These are phyloP conservation scores for Hemileia vastatrix DNA, from an alignment of 1,284 basidiomycete species.

Conservation along the genomic window DNA sequence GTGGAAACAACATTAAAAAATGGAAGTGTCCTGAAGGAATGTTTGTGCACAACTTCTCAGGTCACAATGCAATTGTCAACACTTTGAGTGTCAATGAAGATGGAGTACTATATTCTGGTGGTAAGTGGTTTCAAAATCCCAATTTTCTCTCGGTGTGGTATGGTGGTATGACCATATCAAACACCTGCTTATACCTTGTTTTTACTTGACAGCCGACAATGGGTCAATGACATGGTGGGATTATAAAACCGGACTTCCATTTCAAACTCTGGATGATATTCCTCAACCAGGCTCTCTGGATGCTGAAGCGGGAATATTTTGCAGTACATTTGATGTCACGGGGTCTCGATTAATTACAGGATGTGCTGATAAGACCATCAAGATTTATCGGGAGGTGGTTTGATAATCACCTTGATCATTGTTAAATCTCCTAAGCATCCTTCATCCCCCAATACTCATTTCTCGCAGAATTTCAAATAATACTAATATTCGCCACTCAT, in stretches of 20 bases:
- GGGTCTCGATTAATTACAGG: slow-evolving; percentile 92
- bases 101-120: slow-evolving; percentile 92
- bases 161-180: not conserved
- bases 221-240: slow-evolving; percentile 86
- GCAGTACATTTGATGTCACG: slow-evolving; percentile 90
- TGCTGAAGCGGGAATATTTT: slow-evolving; percentile 80
- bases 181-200: not conserved
- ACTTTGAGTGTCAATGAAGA: slow-evolving; percentile 86
- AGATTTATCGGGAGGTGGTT: slow-evolving; percentile 52
- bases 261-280: slow-evolving; percentile 86
- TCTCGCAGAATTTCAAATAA: no score
- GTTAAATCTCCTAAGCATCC: no score
- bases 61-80: slow-evolving; percentile 96
- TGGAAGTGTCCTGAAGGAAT: slow-evolving; percentile 96
- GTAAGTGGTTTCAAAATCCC: slow-evolving; percentile 48
- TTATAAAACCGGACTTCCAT: slow-evolving; percentile 84
- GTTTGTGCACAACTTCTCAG: slow-evolving; percentile 90
- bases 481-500: no score
- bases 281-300: slow-evolving; percentile 95
- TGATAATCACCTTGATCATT: no score
- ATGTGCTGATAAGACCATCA: slow-evolving; percentile 96
- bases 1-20: slow-evolving; percentile 98
- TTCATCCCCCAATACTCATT: no score
- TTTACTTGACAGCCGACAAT: slow-evolving; percentile 62
- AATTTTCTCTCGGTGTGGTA: no score